Evolutionary conservation across 192 early-diverging fungal species (phyloP).

Genomic region (Coemansia reversa): DNA sequence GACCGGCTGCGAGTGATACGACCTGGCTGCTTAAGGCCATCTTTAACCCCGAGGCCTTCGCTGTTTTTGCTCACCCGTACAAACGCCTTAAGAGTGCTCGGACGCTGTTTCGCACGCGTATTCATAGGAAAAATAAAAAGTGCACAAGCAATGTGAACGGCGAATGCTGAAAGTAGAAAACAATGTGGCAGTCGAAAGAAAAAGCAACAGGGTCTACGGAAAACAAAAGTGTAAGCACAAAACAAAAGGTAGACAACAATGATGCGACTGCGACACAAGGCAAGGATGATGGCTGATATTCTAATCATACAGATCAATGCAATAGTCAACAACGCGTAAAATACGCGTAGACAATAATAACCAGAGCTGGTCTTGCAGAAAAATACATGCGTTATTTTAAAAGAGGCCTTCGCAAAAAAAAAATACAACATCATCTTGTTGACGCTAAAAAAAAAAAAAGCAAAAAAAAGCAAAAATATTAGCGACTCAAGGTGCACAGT

Average conservation of each 20-base stretch:
- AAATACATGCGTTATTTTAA: background rate
- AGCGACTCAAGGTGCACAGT: conserved; percentile 1
- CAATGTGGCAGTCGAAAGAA: background rate
- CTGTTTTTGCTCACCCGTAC: conserved; percentile 46
- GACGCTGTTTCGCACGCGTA: conserved; percentile 12
- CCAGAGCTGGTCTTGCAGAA: background rate
- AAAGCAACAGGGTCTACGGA: background rate
- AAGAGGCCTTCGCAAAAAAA: background rate
- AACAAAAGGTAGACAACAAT: background rate
- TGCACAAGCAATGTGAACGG: background rate
- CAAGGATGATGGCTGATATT: background rate
- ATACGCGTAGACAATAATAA: background rate
- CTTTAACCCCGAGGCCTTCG: conserved; percentile 22
- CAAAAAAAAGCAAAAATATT: background rate
- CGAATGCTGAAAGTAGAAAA: background rate
- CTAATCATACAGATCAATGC: background rate
- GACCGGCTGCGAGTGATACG: conserved; percentile 44
- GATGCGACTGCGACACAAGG: background rate
- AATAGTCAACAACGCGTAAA: background rate
- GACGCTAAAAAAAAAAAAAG: background rate
- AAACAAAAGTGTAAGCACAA: background rate
- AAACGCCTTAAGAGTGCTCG: conserved; percentile 36
- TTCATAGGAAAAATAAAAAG: background rate
- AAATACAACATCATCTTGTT: too few species aligned
- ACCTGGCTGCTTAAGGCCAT: conserved; percentile 5